Evolutionary conservation across 768 basidiomycete species (phyloP).

Genomic region (Leccinum boreale): DNA sequence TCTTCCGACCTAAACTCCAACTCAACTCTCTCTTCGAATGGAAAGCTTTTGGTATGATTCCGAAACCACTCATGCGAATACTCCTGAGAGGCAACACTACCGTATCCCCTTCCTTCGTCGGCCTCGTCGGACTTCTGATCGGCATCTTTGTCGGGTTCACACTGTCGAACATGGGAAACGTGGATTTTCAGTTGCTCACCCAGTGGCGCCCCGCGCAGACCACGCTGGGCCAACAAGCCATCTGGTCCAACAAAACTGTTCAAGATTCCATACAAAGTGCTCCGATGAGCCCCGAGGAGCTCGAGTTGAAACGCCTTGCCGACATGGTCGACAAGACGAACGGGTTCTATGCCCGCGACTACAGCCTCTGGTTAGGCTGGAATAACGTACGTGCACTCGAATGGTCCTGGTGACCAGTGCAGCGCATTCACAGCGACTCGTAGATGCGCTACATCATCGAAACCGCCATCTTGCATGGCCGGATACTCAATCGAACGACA

Average conservation of each 20-base stretch:
- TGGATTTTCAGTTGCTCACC: neutral
- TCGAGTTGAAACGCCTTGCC: neutral
- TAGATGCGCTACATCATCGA: constrained; percentile 51
- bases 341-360: constrained; percentile 34
- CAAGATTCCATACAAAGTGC: neutral
- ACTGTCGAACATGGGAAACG: neutral
- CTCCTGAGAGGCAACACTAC: neutral
- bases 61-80: neutral
- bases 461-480: constrained; percentile 40
- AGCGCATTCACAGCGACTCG: neutral
- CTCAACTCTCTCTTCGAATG: neutral
- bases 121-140: neutral
- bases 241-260: neutral
- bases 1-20: neutral
- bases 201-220: neutral
- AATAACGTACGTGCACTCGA: constrained; percentile 36
- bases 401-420: neutral
- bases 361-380: constrained; percentile 46
- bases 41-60: neutral
- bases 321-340: neutral
- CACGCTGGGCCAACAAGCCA: neutral
- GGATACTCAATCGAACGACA: constrained; percentile 41
- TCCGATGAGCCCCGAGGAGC: neutral
- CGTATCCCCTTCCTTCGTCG: neutral
- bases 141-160: neutral